A percentile compares a stretch with the other conserved stretches of the same genome.
phyloP scores from a whole-genome alignment of 202 grass and related monocot genomes.

The Zizania palustris region DNA sequence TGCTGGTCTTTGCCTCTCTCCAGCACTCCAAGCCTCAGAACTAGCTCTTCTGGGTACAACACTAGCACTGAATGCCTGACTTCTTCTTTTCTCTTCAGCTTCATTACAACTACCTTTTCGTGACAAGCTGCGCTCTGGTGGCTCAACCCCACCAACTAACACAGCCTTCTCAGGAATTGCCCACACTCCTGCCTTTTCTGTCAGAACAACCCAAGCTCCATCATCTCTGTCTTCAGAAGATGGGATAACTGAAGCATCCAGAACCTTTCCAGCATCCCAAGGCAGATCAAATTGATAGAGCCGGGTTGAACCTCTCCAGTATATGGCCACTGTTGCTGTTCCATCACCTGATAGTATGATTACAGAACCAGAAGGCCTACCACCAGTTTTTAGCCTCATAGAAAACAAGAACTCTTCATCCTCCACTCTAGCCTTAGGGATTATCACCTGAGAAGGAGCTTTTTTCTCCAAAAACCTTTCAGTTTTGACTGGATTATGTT shows the following conservation, averaged over 20 bases:
- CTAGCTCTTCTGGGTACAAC: conserved; percentile 71
- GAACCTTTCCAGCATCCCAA: conserved; percentile 91
- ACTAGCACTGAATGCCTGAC: conserved; percentile 54
- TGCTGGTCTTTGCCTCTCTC: conserved; percentile 62
- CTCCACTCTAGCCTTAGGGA: conserved; percentile 93
- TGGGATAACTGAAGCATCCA: conserved; percentile 89
- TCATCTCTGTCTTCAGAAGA: conserved; percentile 74
- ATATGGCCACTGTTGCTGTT: conserved; percentile 82
- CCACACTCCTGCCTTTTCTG: conserved; percentile 94
- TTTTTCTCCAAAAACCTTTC: conserved; percentile 99
- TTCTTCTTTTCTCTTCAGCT: conserved; percentile 84
- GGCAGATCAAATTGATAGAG: conserved; percentile 98
- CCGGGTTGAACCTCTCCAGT: conserved; percentile 88
- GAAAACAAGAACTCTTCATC: conserved; percentile 79
- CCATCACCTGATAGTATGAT: conserved; percentile 93
- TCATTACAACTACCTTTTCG: conserved; percentile 96
- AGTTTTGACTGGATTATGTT: conserved; percentile 49
- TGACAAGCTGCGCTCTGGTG: conserved; percentile 95
- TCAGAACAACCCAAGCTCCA: conserved; percentile 97
- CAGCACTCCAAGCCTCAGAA: conserved; percentile 86
- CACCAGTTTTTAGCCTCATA: conserved; percentile 81
- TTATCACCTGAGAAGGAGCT: conserved; percentile 86
- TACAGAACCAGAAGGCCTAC: conserved; percentile 94
- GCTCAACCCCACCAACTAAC: conserved; percentile 94
- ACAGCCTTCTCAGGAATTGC: conserved; percentile 97